These are phyloP conservation scores for Dioscorea alata DNA, from an alignment of 106 monocot species.

Conservation along the genomic window DNA sequence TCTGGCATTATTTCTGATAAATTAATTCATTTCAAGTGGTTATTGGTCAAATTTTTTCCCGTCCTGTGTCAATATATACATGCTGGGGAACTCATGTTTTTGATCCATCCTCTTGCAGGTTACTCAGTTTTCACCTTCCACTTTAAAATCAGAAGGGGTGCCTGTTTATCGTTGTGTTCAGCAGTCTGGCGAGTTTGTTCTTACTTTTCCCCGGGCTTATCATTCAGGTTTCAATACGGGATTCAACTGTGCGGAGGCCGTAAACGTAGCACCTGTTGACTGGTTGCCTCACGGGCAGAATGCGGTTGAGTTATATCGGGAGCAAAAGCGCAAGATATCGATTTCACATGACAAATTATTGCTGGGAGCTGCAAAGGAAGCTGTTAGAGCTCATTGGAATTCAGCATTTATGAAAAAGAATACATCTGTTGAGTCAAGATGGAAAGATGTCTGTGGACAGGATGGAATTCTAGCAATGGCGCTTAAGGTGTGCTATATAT, in stretches of 20 bases:
- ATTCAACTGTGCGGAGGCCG: conserved; percentile 82
- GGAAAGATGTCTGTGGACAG: conserved; percentile 60
- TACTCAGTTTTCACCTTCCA: conserved; percentile 72
- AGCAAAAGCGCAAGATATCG: conserved; percentile 57
- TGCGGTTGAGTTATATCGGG: conserved; percentile 77
- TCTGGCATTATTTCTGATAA: too few species aligned
- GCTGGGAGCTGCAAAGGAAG: conserved; percentile 83
- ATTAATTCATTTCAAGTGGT: too few species aligned
- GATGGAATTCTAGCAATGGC: conserved; percentile 46
- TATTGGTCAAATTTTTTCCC: not conserved
- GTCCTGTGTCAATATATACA: not conserved
- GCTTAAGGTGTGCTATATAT: conserved; percentile 37
- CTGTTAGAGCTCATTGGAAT: conserved; percentile 76
- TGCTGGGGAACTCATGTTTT: conserved; percentile 6
- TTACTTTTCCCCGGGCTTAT: conserved; percentile 84
- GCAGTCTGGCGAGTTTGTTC: conserved; percentile 66
- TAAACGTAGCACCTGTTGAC: conserved; percentile 79
- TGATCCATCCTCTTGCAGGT: conserved; percentile 28
- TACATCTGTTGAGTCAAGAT: conserved; percentile 39
- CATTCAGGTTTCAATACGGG: conserved; percentile 81
- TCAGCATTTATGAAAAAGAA: conserved; percentile 40
- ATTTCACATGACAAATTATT: conserved; percentile 83
- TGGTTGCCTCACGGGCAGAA: conserved; percentile 88
- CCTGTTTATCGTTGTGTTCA: conserved; percentile 68
- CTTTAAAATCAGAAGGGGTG: conserved; percentile 60